Evolutionary conservation across 371 early-diverging fungal species (phyloP), one percentile per base, ranked within the genome.

Genomic region (Nosema muscidifuracis): DNA sequence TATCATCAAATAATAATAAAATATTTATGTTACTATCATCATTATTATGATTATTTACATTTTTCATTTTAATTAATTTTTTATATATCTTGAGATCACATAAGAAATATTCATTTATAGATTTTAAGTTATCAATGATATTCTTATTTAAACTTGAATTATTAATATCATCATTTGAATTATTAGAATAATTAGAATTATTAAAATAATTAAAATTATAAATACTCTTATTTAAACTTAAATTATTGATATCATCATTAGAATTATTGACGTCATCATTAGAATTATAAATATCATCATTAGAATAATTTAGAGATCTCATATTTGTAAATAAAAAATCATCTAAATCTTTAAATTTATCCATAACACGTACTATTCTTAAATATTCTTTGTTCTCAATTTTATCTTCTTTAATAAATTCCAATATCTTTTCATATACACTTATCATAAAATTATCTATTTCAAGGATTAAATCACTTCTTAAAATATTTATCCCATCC

Each of bases 361-460:
- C 38, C 9, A 73, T 26, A 3, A 69, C 40, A 0, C 62, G 24
- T 7, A 77, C 30, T 51, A 67, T 33, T 36, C 67, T 70, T 24
- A 73, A 70, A 36, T 53, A 63, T 10, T 67, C 65, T 13, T 60
- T 55, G 34, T 73, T 62, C 26, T 77, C 62, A 13, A 65, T 65
- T 30, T 73, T 36, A 61, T 77, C 68, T 1, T 64, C 15, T 26
- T 63, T 68, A 30, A 73, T 58, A 67, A 67, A 77, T 34, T 51
- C 63, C 28, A 42, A 33, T 57, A 77, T 15, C 26, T 55, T 63
- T 2, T 26, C 36, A 38, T 50, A 71, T 7, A 71, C 40, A 30
- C 40, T 26, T 12, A 13, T 40, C 60, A 60, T 61, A 24, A 71
- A 13, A 18, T 63, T 56, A n/a, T 38, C 26, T 15, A 62, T 43